Conservation (phyloP, 2,329 filamentous ascomycete species). For the Aspergillus piperis region DNA sequence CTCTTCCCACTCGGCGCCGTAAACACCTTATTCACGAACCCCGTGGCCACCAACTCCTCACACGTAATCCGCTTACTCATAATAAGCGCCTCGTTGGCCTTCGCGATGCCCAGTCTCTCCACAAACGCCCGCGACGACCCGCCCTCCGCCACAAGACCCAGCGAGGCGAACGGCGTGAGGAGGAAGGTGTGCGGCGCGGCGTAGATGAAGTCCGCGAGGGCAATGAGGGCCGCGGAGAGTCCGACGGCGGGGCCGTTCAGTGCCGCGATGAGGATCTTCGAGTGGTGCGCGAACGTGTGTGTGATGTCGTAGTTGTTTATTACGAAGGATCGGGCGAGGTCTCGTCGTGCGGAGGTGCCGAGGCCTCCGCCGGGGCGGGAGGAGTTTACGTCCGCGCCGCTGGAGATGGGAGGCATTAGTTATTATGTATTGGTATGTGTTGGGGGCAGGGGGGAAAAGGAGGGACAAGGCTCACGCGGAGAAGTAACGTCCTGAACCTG, state of each 20-base stretch:
- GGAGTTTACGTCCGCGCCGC: slow-evolving; percentile 76
- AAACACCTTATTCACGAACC: slow-evolving; percentile 87
- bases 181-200: slow-evolving; percentile 77
- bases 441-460: too few relatives aligned
- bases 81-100: slow-evolving; percentile 89
- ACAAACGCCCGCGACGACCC: slow-evolving; percentile 78
- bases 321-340: slow-evolving; percentile 72
- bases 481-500: slow-evolving; percentile 78
- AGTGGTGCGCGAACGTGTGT: slow-evolving; percentile 86
- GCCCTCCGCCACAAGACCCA: slow-evolving; percentile 89
- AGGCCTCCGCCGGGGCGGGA: slow-evolving; percentile 46
- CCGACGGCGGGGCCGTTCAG: slow-evolving; percentile 92
- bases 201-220: slow-evolving; percentile 91
- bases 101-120: slow-evolving; percentile 72
- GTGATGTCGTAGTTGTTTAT: slow-evolving; percentile 87
- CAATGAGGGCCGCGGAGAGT: slow-evolving; percentile 78
- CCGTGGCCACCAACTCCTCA: slow-evolving; percentile 71
- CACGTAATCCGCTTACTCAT: slow-evolving; percentile 78
- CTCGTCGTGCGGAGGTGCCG: slow-evolving; percentile 49
- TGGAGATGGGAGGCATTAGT: slow-evolving; percentile 36
- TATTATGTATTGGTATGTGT: background rate
- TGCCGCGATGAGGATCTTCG: slow-evolving; percentile 87
- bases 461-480: slow-evolving; percentile 66
- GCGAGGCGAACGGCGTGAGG: slow-evolving; percentile 85
- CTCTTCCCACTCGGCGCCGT: slow-evolving; percentile 54